Conservation (phyloP, 1,139 yeast genomes). For the Scheffersomyces quercinus region DNA sequence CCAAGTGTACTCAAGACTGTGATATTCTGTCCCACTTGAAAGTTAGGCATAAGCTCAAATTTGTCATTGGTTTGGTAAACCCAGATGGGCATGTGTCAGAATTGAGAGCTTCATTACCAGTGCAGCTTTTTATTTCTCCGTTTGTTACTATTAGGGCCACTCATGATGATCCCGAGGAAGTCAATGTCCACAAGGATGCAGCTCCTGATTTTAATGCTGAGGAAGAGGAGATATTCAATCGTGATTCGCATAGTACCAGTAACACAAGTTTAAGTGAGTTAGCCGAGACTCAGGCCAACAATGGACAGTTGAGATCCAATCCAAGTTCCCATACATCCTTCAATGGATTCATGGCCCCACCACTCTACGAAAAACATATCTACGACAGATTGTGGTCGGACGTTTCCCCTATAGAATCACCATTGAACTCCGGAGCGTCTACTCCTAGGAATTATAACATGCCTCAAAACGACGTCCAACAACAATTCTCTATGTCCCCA, state of each 20-base stretch:
- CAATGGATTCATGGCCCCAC: constrained; percentile 74
- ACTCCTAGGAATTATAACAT: constrained; percentile 38
- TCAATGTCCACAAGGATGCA: neutral
- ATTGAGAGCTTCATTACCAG: constrained; percentile 72
- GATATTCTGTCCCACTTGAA: constrained; percentile 60
- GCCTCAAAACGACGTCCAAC: constrained; percentile 16
- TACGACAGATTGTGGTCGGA: constrained; percentile 86
- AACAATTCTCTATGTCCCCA: constrained; percentile 42
- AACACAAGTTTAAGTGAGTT: constrained; percentile 31
- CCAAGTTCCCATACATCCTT: constrained; percentile 34
- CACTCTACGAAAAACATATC: constrained; percentile 80
- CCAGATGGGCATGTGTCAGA: constrained; percentile 80
- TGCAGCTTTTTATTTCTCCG: constrained; percentile 73
- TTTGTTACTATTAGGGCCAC: constrained; percentile 70
- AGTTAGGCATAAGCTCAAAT: constrained; percentile 69
- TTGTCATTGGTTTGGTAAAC: constrained; percentile 62
- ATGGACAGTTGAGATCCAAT: constrained; percentile 17
- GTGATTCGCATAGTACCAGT: constrained; percentile 27
- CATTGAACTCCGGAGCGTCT: constrained; percentile 51
- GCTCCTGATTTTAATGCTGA: constrained; percentile 12
- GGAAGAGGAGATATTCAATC: constrained; percentile 36
- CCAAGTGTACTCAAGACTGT: constrained; percentile 84
- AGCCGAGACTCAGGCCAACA: constrained; percentile 9
- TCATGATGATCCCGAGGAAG: constrained; percentile 21
- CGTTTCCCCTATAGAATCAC: constrained; percentile 58